Percentiles rank a stretch among this genome's conserved stretches.
phyloP scores from a whole-genome alignment of 2,329 filamentous ascomycete genomes.

The Stemphylium lycopersici region DNA sequence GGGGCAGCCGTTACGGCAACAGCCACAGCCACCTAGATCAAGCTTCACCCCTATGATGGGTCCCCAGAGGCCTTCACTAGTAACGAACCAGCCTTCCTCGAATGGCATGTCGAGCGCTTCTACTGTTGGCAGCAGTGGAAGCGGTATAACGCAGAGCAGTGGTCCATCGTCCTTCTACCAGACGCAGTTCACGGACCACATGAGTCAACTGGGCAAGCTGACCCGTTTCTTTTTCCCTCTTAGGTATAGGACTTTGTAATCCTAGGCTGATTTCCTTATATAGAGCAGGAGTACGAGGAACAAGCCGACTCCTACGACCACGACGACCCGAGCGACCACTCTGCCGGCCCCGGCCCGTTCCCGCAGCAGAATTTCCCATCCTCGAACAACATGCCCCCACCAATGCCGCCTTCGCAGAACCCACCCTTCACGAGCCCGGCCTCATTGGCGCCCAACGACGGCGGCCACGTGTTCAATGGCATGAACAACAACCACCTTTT shows the following conservation, averaged over 20 bases:
- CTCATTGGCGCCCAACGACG: conserved; percentile 42
- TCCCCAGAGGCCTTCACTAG: conserved; percentile 47
- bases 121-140: conserved; percentile 44
- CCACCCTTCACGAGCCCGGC: conserved; percentile 43
- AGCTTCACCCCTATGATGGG: conserved; percentile 54
- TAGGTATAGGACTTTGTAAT: conserved; percentile 66
- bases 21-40: conserved; percentile 57
- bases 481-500: conserved; percentile 62
- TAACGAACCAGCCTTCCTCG: conserved; percentile 44
- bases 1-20: conserved; percentile 53
- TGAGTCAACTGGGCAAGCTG: conserved; percentile 92
- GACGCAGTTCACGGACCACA: conserved; percentile 89
- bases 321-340: conserved; percentile 68
- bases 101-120: conserved; percentile 48
- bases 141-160: conserved; percentile 46
- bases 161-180: conserved; percentile 71
- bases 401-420: conserved; percentile 47
- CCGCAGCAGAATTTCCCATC: conserved; percentile 61
- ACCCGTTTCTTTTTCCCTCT: conserved; percentile 57
- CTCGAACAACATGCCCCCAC: conserved; percentile 47
- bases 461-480: conserved; percentile 49
- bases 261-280: conserved; percentile 70
- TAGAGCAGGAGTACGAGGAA: conserved; percentile 97
- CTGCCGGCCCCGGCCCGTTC: conserved; percentile 71
- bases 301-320: conserved; percentile 89